These are phyloP conservation scores for Melanopsichium pennsylvanicum DNA, from an alignment of 1,284 basidiomycete species.

Conservation along the genomic window DNA sequence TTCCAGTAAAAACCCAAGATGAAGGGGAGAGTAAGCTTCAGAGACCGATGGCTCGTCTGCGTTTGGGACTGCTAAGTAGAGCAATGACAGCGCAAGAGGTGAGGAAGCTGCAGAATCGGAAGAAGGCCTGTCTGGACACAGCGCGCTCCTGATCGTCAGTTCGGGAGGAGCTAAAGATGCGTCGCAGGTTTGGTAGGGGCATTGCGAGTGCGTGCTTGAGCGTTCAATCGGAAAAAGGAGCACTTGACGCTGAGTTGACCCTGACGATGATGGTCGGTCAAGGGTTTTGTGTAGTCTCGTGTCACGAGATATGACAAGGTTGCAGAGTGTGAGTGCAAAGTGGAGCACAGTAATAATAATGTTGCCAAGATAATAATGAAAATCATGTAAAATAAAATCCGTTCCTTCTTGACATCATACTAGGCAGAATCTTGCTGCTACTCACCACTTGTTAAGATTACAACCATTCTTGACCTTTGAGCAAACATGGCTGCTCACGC, in stretches of 20 bases:
- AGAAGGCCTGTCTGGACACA: slow-evolving; percentile 58
- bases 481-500: not conserved
- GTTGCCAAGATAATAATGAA: too few species aligned
- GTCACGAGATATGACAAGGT: not conserved
- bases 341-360: too few species aligned
- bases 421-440: slow-evolving; percentile 2
- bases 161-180: slow-evolving; percentile 58
- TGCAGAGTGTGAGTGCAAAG: not conserved
- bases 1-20: too few species aligned
- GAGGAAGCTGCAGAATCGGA: slow-evolving; percentile 58
- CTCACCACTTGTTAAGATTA: too few species aligned
- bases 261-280: not conserved
- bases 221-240: not conserved
- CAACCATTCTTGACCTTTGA: too few species aligned
- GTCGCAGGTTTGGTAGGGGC: slow-evolving; percentile 55
- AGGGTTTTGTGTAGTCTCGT: not conserved
- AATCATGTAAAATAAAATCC: too few species aligned
- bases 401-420: too few species aligned
- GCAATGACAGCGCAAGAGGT: slow-evolving; percentile 58
- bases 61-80: slow-evolving; percentile 52
- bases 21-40: too few species aligned
- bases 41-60: slow-evolving; percentile 43
- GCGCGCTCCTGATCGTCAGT: slow-evolving; percentile 56
- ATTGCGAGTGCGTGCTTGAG: slow-evolving; percentile 17
- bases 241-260: not conserved